These are phyloP conservation scores for Suhomyces bolitotheri DNA, from an alignment of 1,139 yeast species.

Conservation along the genomic window DNA sequence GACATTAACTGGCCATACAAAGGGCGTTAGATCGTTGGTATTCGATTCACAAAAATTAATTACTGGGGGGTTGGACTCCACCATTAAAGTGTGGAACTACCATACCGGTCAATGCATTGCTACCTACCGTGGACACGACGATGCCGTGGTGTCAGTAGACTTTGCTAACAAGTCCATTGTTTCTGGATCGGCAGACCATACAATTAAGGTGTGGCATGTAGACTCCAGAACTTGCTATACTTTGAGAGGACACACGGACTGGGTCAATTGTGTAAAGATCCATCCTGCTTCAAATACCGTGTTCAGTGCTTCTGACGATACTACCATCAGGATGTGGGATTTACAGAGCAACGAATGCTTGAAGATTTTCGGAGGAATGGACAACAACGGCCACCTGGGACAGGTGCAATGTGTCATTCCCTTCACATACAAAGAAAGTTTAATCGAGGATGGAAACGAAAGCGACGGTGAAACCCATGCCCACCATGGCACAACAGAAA, in stretches of 20 bases:
- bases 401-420: slow-evolving; percentile 93
- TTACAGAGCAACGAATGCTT: slow-evolving; percentile 76
- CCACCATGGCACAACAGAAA: slow-evolving; percentile 1
- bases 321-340: slow-evolving; percentile 95
- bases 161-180: slow-evolving; percentile 81
- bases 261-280: slow-evolving; percentile 88
- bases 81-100: slow-evolving; percentile 94
- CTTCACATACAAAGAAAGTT: slow-evolving; percentile 58
- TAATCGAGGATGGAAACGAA: slow-evolving; percentile 42
- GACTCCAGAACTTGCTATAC: slow-evolving; percentile 91
- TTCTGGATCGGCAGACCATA: slow-evolving; percentile 88
- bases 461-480: slow-evolving; percentile 25
- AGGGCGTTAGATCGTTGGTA: slow-evolving; percentile 79
- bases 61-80: slow-evolving; percentile 88
- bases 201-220: slow-evolving; percentile 95
- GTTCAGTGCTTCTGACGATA: slow-evolving; percentile 88
- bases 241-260: slow-evolving; percentile 86
- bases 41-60: slow-evolving; percentile 88
- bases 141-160: slow-evolving; percentile 80
- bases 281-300: slow-evolving; percentile 77
- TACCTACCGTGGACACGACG: slow-evolving; percentile 90
- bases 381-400: slow-evolving; percentile 72
- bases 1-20: slow-evolving; percentile 77
- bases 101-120: slow-evolving; percentile 92
- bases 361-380: slow-evolving; percentile 72